Evolutionary conservation across 768 basidiomycete species (phyloP), one percentile per base, ranked within the genome.

Genomic region (Chalciporus chontae): DNA sequence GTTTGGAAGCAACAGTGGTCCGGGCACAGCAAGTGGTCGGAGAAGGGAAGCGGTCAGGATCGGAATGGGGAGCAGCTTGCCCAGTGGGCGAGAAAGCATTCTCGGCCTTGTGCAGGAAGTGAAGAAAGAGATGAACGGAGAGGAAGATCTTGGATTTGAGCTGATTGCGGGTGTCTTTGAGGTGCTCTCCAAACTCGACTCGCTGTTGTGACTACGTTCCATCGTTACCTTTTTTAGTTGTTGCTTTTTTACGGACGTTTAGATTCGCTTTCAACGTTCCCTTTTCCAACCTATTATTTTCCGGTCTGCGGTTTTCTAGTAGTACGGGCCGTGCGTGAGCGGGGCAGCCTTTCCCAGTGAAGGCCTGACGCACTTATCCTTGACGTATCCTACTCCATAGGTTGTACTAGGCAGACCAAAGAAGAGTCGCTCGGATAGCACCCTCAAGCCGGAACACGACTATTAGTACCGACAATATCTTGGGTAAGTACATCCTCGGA

Each of bases 141-240:
- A 87, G 36, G 90, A 88, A 61, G 95, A 98, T 67, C 68, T 87
- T 40, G 84, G 83, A 40, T 90, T 96, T 57, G 96, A 99, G 74
- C 76, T 97, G 45, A 74, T 98, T 9, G 90, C 91, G 5, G 93
- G 91, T 0, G 94, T 97, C 31, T 69, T 98, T 53, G 93, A 96
- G 72, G 94, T 97, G 40, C 79, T 96, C 55, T 87, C 87, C 45
- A 88, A 93, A 68, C 79, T 97, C 70, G 94, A 97, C 71, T 93
- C 90, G 52, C 53, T 68, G 17, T 45, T 68, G 57, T 68, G 62
- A 68, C 24, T 36, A 9, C 34, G 45, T 7, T 40, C 40, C 51
- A 17, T 47, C 10, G 36, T n/a, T 23, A 21, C 40, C 19, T 7
- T 47, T 34, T 43, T n/a, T n/a, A n/a, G n/a, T n/a, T n/a, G n/a